Evolutionary conservation across 164 flowering plant genomes (phyloP).

Genomic region (Warburgia ugandensis): DNA sequence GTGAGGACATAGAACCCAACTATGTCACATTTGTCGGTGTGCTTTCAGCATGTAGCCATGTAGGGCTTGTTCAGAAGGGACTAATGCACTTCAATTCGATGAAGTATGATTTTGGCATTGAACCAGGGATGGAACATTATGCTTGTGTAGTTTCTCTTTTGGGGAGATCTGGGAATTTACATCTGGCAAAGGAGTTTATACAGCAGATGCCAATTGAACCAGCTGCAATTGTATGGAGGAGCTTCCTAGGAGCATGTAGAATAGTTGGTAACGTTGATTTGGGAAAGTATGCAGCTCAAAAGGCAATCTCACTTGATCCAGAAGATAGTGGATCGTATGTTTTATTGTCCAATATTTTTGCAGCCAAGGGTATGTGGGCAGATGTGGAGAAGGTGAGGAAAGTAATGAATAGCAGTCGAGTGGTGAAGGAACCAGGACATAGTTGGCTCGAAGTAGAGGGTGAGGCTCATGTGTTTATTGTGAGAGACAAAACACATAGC

Average conservation of each 20-base stretch:
- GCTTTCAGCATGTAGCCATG: constrained; percentile 68
- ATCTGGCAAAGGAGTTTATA: constrained; percentile 50
- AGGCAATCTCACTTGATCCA: constrained; percentile 47
- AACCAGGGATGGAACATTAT: constrained; percentile 67
- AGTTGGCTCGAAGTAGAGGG: constrained; percentile 48
- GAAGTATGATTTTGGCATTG: constrained; percentile 28
- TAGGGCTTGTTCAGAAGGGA: constrained; percentile 55
- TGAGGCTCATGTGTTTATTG: constrained; percentile 33
- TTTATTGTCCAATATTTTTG: constrained; percentile 45
- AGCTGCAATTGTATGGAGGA: constrained; percentile 54
- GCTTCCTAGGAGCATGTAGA: constrained; percentile 49
- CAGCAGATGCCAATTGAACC: constrained; percentile 57
- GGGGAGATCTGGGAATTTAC: constrained; percentile 52
- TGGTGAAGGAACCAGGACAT: constrained; percentile 51
- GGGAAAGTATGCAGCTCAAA: constrained; percentile 51
- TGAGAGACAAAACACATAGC: constrained; percentile 28
- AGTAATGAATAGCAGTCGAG: constrained; percentile 39
- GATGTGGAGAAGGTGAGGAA: constrained; percentile 50
- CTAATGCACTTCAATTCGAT: constrained; percentile 41
- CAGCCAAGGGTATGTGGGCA: constrained; percentile 52
- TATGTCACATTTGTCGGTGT: constrained; percentile 60
- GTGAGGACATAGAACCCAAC: constrained; percentile 44
- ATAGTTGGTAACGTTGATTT: constrained; percentile 28
- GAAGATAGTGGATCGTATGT: constrained; percentile 52
- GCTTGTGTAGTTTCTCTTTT: constrained; percentile 60